Evolutionary conservation across 257 asterid genomes (phyloP).

Genomic region (Nicotiana obtusifolia): DNA sequence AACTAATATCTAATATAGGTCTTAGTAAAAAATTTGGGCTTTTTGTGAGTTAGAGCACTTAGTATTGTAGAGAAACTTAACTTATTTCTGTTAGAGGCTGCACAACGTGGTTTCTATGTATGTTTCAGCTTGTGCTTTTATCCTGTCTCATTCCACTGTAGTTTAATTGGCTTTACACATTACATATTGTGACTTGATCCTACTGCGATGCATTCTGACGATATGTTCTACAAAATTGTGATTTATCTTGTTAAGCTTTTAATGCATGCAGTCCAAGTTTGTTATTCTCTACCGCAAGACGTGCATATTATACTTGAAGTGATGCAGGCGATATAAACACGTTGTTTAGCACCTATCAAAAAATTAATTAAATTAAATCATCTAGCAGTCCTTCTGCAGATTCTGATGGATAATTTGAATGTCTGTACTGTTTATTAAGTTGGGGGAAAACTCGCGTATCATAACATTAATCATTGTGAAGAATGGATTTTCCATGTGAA

Average conservation of each 20-base stretch:
- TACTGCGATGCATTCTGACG: background rate
- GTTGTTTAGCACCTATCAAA: background rate
- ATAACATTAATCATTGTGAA: background rate
- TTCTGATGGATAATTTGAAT: background rate
- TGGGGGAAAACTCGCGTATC: background rate
- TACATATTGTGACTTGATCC: background rate
- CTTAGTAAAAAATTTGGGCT: background rate
- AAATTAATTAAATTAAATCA: background rate
- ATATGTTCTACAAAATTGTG: background rate
- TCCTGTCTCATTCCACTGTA: background rate
- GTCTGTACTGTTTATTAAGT: background rate
- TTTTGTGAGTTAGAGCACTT: background rate
- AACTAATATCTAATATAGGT: background rate
- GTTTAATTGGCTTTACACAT: background rate
- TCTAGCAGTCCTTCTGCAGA: background rate
- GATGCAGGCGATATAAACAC: background rate
- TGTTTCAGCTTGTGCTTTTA: background rate
- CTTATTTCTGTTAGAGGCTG: background rate
- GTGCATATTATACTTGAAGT: background rate
- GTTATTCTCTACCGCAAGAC: background rate
- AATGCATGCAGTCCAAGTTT: background rate
- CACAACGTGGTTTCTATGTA: background rate
- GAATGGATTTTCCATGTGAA: background rate
- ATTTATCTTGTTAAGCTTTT: background rate
- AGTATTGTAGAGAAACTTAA: background rate